These are phyloP conservation scores for Aureobasidium mangrovei DNA, from an alignment of 2,329 filamentous ascomycete species.

Conservation along the genomic window DNA sequence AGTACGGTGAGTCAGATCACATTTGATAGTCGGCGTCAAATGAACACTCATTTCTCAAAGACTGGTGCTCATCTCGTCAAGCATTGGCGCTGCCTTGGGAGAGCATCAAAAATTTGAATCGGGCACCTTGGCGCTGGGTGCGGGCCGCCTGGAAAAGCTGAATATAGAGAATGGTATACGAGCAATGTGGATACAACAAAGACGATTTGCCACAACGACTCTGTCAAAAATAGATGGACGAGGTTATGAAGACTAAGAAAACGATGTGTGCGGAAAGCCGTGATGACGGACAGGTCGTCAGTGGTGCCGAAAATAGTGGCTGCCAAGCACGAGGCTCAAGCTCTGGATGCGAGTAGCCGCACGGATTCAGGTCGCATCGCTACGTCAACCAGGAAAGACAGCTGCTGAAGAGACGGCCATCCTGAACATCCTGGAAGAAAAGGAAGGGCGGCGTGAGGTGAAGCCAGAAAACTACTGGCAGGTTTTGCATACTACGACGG, in stretches of 20 bases:
- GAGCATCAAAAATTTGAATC: not conserved
- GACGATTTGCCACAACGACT: not conserved
- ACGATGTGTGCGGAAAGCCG: not conserved
- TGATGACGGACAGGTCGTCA: slow-evolving; percentile 1
- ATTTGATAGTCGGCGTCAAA: too few relatives aligned
- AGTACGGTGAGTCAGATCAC: too few relatives aligned
- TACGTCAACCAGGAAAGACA: slow-evolving; percentile 9
- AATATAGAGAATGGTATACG: not conserved
- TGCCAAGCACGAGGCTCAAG: not conserved
- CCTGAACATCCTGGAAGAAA: not conserved
- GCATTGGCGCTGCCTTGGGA: not conserved
- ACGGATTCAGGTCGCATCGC: slow-evolving; percentile 6
- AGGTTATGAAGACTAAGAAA: slow-evolving; percentile 1
- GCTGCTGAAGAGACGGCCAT: not conserved
- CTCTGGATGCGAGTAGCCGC: slow-evolving; percentile 7
- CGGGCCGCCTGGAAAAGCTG: not conserved
- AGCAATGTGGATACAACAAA: not conserved
- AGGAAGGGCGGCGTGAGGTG: not conserved
- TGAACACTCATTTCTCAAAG: not conserved
- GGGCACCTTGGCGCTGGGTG: slow-evolving; percentile 1
- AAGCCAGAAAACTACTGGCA: slow-evolving; percentile 5
- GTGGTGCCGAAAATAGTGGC: slow-evolving; percentile 6
- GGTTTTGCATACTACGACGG: slow-evolving; percentile 1
- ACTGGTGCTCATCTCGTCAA: slow-evolving; percentile 2
- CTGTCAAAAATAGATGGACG: not conserved